These are phyloP conservation scores for Dryadomyces quercus-mongolicae DNA, from an alignment of 2,329 filamentous ascomycete genomes.

Conservation along the genomic window DNA sequence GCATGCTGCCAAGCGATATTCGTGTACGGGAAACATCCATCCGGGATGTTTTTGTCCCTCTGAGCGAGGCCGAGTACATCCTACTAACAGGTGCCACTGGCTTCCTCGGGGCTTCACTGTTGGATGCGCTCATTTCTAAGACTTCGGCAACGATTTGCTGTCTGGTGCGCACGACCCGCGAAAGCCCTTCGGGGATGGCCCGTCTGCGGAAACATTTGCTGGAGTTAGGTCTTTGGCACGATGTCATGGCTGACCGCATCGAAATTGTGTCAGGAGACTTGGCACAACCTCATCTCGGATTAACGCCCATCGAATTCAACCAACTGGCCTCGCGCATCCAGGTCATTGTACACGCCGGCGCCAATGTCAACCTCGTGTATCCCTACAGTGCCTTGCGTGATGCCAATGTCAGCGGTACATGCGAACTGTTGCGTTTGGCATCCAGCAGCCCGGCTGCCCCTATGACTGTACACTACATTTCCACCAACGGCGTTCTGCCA, in stretches of 20 bases:
- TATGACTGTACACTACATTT: constrained; percentile 63
- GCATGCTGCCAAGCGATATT: constrained; percentile 55
- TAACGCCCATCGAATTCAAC: constrained; percentile 52
- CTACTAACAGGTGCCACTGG: constrained; percentile 66
- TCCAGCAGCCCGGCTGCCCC: constrained; percentile 37
- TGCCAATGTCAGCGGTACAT: constrained; percentile 69
- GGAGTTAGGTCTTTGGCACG: constrained; percentile 67
- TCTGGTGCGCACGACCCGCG: constrained; percentile 46
- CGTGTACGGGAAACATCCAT: constrained; percentile 8
- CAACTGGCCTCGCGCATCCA: constrained; percentile 52
- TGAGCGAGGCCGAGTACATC: constrained; percentile 56
- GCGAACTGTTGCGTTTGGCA: constrained; percentile 61
- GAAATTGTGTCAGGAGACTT: constrained; percentile 66
- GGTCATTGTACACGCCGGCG: constrained; percentile 66
- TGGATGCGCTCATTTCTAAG: constrained; percentile 54
- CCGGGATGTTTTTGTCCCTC: not conserved
- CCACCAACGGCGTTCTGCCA: constrained; percentile 69
- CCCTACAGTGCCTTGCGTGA: constrained; percentile 65
- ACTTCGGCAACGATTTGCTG: constrained; percentile 61
- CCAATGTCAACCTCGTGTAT: constrained; percentile 71
- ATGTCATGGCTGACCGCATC: constrained; percentile 65
- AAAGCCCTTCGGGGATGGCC: constrained; percentile 55
- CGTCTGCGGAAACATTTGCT: constrained; percentile 64
- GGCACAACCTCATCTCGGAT: constrained; percentile 54
- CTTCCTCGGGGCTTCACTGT: constrained; percentile 63